Evolutionary conservation across 2,329 filamentous ascomycete species (phyloP).

Genomic region (Aspergillus sp.): DNA sequence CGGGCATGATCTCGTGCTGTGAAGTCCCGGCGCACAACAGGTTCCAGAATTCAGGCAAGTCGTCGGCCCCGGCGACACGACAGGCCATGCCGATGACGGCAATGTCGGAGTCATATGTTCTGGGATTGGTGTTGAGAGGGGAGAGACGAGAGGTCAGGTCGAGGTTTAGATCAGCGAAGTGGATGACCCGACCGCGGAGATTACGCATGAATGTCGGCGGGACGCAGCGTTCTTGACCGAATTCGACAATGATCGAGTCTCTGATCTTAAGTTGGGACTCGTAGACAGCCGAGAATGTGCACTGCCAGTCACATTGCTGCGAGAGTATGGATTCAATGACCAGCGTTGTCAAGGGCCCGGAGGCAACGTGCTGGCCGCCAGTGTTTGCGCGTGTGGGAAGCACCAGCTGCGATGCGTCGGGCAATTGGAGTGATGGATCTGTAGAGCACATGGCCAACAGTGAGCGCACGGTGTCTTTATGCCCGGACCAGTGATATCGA

Average conservation of each 20-base stretch:
- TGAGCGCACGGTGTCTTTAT: constrained; percentile 3
- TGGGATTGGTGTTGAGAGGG: not conserved
- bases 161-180: constrained; percentile 15
- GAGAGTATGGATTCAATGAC: constrained; percentile 12
- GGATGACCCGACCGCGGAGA: constrained; percentile 9
- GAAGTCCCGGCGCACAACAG: constrained; percentile 25
- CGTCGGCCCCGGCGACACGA: constrained; percentile 30
- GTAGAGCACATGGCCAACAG: constrained; percentile 12
- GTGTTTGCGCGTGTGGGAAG: constrained; percentile 8
- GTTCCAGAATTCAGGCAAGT: constrained; percentile 33
- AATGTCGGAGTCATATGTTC: constrained; percentile 22
- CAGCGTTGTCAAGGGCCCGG: constrained; percentile 7
- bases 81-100: constrained; percentile 38
- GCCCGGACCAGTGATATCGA: constrained; percentile 19
- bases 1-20: constrained; percentile 20
- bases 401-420: constrained; percentile 5
- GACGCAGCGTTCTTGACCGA: constrained; percentile 19
- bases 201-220: constrained; percentile 14
- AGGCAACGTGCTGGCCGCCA: not conserved
- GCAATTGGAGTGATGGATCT: constrained; percentile 10
- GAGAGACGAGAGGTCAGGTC: constrained; percentile 1
- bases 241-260: constrained; percentile 13
- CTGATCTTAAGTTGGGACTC: constrained; percentile 1
- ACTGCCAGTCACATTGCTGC: constrained; percentile 15
- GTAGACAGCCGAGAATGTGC: constrained; percentile 12